These are phyloP conservation scores for Trichoderma asperellum DNA, from an alignment of 2,329 filamentous ascomycete genomes.

Conservation along the genomic window DNA sequence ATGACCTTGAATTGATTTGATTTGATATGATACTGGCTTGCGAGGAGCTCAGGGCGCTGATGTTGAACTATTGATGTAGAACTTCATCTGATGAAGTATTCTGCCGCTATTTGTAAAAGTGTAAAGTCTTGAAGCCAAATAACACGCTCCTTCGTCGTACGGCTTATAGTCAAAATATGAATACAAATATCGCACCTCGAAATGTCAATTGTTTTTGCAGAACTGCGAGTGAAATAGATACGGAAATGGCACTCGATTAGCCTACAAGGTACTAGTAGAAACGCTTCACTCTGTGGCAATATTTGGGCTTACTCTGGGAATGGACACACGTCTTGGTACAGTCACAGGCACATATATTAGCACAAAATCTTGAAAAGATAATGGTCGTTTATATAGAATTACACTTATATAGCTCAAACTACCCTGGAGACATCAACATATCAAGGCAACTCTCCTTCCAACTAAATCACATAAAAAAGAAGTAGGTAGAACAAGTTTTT, in stretches of 20 bases:
- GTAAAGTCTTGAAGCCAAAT: background rate
- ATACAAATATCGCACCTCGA: no score
- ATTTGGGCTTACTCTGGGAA: background rate
- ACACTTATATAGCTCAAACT: constrained; percentile 7
- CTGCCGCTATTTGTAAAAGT: background rate
- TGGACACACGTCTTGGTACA: background rate
- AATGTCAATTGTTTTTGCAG: no score
- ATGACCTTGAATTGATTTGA: background rate
- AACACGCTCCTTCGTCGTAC: background rate
- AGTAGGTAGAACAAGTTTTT: background rate
- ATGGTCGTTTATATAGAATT: constrained; percentile 8
- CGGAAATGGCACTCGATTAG: background rate
- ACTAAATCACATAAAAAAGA: constrained; percentile 5
- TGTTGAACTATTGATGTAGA: background rate
- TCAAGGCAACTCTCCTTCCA: background rate
- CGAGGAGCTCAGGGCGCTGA: background rate
- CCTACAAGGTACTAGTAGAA: background rate
- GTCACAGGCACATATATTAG: background rate
- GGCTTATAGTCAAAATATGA: background rate
- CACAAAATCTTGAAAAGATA: background rate
- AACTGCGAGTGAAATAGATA: no score
- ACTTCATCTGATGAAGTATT: background rate
- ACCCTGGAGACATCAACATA: background rate
- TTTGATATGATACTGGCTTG: background rate
- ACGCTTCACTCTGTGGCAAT: background rate